These are phyloP conservation scores for Nicotiana tomentosiformis DNA, from an alignment of 257 asterid species.

Conservation along the genomic window DNA sequence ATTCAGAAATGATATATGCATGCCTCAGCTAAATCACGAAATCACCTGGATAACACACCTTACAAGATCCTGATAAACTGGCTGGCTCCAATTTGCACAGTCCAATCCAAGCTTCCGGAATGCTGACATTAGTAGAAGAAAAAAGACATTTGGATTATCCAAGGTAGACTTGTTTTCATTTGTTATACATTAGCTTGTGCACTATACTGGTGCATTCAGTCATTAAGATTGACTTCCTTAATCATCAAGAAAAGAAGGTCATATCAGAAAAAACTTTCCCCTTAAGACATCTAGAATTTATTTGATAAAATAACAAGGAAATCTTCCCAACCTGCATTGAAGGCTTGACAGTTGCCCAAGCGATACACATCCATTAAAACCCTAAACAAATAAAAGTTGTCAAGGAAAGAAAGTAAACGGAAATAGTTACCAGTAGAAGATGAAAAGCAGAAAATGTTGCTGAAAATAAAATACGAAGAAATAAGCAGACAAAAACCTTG, in stretches of 20 bases:
- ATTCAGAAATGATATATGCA: neutral
- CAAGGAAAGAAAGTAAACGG: neutral
- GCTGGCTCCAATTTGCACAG: constrained; percentile 97
- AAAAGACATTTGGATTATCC: constrained; percentile 7
- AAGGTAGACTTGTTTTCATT: neutral
- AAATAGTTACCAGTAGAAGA: neutral
- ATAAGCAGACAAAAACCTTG: neutral
- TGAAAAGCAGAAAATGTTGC: neutral
- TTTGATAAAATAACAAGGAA: constrained; percentile 11
- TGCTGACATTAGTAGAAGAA: constrained; percentile 52
- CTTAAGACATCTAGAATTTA: constrained; percentile 3
- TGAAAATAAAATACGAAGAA: neutral
- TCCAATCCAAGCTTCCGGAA: constrained; percentile 91
- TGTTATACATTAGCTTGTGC: neutral
- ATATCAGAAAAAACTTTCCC: neutral
- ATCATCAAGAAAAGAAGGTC: neutral
- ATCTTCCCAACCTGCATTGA: constrained; percentile 57
- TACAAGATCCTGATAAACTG: constrained; percentile 79
- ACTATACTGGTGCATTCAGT: neutral
- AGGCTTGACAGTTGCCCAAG: constrained; percentile 71
- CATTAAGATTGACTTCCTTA: neutral
- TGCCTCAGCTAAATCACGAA: constrained; percentile 7
- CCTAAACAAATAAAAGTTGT: constrained; percentile 39
- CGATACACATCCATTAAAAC: constrained; percentile 86
- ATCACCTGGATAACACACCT: constrained; percentile 38